Conservation (phyloP, 1,284 basidiomycete species). For the Termitomyces sp. region DNA sequence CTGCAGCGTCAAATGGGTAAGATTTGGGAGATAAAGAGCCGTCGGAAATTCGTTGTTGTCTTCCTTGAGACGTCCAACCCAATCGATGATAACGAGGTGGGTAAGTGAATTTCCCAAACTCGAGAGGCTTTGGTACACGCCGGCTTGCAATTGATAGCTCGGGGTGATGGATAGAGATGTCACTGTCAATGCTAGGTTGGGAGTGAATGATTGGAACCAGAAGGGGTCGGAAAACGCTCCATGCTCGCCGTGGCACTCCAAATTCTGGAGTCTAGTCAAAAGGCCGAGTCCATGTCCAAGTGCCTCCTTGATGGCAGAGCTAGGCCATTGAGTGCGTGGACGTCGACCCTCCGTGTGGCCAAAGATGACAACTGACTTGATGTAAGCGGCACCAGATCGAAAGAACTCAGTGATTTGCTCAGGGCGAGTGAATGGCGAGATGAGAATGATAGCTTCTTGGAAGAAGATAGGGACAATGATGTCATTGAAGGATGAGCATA, state of each 20-base stretch:
- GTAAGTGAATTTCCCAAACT: conserved; percentile 5
- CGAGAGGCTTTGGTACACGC: conserved; percentile 1
- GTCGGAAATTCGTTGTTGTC: neutral
- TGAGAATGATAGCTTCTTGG: conserved; percentile 1
- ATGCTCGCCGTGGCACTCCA: conserved; percentile 8
- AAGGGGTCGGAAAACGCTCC: conserved; percentile 1
- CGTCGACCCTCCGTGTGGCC: conserved; percentile 4
- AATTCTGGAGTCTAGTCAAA: conserved; percentile 2
- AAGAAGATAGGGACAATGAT: conserved; percentile 5
- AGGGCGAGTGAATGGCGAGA: conserved; percentile 5
- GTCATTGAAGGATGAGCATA: conserved; percentile 4
- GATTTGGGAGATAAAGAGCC: neutral
- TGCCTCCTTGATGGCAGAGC: conserved; percentile 3
- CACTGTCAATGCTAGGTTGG: conserved; percentile 1
- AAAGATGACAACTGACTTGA: conserved; percentile 6
- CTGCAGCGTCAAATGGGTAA: conserved; percentile 4
- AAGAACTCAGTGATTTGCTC: conserved; percentile 3
- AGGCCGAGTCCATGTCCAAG: conserved; percentile 8
- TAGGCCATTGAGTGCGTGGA: conserved; percentile 7
- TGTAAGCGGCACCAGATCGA: conserved; percentile 2
- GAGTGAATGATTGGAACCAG: conserved; percentile 5
- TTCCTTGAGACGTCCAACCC: conserved; percentile 3
- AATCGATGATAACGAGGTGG: conserved; percentile 7
- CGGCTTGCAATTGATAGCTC: conserved; percentile 1
- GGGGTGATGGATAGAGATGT: conserved; percentile 4